Evolutionary conservation across 1,284 basidiomycete genomes (phyloP), one percentile per base, ranked within the genome.

Genomic region (Sanghuangporus baumii): DNA sequence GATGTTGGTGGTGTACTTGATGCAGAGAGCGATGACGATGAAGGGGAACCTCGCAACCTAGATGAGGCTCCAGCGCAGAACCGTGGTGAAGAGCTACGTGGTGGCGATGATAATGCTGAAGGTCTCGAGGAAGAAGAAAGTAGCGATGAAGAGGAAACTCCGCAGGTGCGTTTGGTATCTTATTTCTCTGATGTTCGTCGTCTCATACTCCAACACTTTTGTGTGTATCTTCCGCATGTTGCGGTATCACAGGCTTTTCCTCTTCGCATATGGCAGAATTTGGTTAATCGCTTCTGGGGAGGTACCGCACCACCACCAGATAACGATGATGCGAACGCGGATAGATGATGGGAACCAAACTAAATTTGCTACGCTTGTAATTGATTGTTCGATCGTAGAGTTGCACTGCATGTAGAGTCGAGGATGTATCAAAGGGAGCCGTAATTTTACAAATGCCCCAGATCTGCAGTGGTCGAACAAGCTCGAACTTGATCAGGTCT

Each of bases 261-360:
- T 6, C 72, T 84, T 37, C 81, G 86, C 4, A 70, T 87, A n/a
- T 71, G 89, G 16, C 78, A 84, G 12, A 86, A 84, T 68, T 71
- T 89, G 11, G 68, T 89, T 57, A 81, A 79, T 62, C 75, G 85
- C 8, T 79, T 90, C 67, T 89, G 85, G 83, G 84, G 87, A 40
- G 74, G 79, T 23, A 69, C 26, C 2, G 47, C 31, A 11, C 41
- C 57, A 18, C 36, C 47, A 3, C 47, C 34, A 20, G 57, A 40
- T 9, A 48, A 40, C 2, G 43, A 16, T 14, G 51, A 40, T n/a
- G 51, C 7, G 57, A 36, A 47, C 36, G 31, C 26, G 38, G 40
- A 5, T 31, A 40, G 31, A 38, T 9, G 47, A 20, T 7, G 48
- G 37, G 57, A 51, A 23, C 26, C 20, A 46, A 37, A 43, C 34